These are phyloP conservation scores for Epichloe scottii DNA, from an alignment of 2,329 filamentous ascomycete genomes.

Conservation along the genomic window DNA sequence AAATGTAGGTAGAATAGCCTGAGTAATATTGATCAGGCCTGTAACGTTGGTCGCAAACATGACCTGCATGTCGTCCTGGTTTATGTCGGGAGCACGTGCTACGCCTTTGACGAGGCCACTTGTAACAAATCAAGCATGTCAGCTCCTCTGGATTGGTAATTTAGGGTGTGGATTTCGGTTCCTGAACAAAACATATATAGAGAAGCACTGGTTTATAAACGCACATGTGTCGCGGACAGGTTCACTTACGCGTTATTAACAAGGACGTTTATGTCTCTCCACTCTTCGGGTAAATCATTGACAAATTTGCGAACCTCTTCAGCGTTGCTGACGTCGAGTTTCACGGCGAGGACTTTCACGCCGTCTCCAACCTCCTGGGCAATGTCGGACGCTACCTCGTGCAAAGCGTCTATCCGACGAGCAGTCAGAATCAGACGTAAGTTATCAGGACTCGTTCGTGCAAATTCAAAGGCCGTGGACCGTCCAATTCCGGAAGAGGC, in stretches of 20 bases:
- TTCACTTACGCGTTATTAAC: constrained; percentile 88
- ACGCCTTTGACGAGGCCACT: constrained; percentile 85
- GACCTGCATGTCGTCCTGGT: constrained; percentile 64
- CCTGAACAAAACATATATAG: too few species aligned
- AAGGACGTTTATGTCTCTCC: constrained; percentile 71
- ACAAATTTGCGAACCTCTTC: constrained; percentile 66
- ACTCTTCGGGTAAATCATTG: constrained; percentile 61
- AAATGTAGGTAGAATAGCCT: constrained; percentile 75
- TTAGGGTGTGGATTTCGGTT: neutral
- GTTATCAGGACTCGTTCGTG: constrained; percentile 65
- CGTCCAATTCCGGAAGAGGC: constrained; percentile 87
- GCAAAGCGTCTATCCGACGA: constrained; percentile 66
- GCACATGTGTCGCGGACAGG: neutral
- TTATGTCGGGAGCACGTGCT: constrained; percentile 73
- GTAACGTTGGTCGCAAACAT: constrained; percentile 95
- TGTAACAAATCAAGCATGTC: neutral
- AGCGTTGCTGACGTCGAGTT: constrained; percentile 76
- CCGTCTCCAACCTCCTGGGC: constrained; percentile 61
- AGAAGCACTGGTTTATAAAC: neutral
- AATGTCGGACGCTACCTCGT: constrained; percentile 67
- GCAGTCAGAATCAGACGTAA: constrained; percentile 82
- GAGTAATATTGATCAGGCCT: constrained; percentile 92
- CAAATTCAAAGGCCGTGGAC: constrained; percentile 80
- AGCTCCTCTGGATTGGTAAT: neutral
- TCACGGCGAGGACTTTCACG: constrained; percentile 69